Conservation (phyloP, 2,329 filamentous ascomycete genomes). For the Xylariaceae sp. region DNA sequence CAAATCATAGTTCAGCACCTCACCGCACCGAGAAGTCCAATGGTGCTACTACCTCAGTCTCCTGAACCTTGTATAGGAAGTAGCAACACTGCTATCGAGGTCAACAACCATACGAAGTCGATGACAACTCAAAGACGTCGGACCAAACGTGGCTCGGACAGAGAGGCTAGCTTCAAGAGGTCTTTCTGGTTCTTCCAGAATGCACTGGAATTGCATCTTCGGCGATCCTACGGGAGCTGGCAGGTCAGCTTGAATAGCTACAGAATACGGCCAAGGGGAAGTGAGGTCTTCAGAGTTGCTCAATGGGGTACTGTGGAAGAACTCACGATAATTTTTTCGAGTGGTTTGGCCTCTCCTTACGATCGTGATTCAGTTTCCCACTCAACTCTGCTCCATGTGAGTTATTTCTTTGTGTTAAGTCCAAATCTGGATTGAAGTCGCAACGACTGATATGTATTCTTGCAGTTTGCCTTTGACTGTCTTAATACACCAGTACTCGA, state of each 20-base stretch:
- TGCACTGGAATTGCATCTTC: conserved; percentile 7
- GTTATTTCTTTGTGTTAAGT: neutral
- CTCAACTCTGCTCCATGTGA: conserved; percentile 4
- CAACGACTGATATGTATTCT: no score
- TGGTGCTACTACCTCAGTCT: neutral
- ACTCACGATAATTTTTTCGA: conserved; percentile 1
- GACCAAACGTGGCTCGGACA: neutral
- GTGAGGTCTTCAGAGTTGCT: neutral
- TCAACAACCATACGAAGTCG: neutral
- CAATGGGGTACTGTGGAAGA: neutral
- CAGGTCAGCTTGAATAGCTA: conserved; percentile 5
- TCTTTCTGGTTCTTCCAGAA: neutral
- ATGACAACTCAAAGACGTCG: neutral
- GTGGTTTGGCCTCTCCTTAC: conserved; percentile 7
- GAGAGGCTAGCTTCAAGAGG: neutral
- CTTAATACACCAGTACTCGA: neutral
- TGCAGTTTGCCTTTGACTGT: neutral
- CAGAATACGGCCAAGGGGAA: neutral
- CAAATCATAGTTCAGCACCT: conserved; percentile 20
- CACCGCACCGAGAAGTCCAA: conserved; percentile 1
- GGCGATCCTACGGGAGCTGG: conserved; percentile 8
- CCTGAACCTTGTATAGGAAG: neutral
- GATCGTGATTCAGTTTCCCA: neutral
- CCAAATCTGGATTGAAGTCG: neutral
- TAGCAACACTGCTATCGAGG: neutral